Conservation (phyloP, 1,139 yeast genomes). For the Pichia terricola region DNA sequence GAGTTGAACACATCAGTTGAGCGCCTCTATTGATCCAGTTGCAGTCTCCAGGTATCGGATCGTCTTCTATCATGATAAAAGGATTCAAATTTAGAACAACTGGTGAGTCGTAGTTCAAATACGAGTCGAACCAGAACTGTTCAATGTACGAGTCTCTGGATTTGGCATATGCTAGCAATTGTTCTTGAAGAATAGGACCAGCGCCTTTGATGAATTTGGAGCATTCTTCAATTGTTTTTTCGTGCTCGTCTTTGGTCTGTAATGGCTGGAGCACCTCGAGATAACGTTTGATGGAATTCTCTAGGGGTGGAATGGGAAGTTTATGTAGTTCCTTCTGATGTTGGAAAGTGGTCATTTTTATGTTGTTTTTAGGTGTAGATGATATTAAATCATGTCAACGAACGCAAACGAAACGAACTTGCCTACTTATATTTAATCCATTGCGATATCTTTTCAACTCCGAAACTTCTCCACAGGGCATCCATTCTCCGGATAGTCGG, state of each 20-base stretch:
- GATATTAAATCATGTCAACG: background rate
- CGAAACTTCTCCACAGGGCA: too few species aligned
- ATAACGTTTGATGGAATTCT: conserved; percentile 55
- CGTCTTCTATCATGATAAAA: conserved; percentile 79
- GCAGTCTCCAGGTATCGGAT: conserved; percentile 70
- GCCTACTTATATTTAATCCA: too few species aligned
- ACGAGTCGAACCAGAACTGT: conserved; percentile 90
- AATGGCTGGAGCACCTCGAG: conserved; percentile 62
- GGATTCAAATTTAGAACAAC: conserved; percentile 85
- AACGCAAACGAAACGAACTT: too few species aligned
- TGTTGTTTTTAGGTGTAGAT: background rate
- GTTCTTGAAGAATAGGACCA: conserved; percentile 55
- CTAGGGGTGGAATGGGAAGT: conserved; percentile 71
- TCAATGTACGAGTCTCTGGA: conserved; percentile 73
- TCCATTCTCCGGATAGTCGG: too few species aligned
- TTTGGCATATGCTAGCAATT: conserved; percentile 52
- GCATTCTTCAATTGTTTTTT: conserved; percentile 52
- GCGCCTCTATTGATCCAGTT: conserved; percentile 78
- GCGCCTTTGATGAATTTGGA: conserved; percentile 41
- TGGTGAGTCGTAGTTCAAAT: conserved; percentile 77
- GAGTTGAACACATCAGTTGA: conserved; percentile 64
- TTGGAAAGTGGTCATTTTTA: conserved; percentile 35
- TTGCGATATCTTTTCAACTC: too few species aligned
- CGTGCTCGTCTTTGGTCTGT: conserved; percentile 64
- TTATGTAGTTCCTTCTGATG: conserved; percentile 48